Base-by-base conservation (phyloP, 2,329 filamentous ascomycete genomes). In the Triangularia verruculosa region DNA sequence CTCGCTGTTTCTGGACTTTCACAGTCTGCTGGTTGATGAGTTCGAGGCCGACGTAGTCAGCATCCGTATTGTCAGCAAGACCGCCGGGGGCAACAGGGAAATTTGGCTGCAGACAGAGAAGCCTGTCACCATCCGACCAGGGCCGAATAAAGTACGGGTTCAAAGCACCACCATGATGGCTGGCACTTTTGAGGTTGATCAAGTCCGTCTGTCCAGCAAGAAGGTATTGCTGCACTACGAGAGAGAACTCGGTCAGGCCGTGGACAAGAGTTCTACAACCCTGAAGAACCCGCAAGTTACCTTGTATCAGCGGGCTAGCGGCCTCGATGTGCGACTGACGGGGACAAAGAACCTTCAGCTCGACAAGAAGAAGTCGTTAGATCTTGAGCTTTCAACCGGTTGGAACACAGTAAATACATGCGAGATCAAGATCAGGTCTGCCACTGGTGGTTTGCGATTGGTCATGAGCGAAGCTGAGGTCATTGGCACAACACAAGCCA, bases 121-220 rank as follows among this genome's bases (percentile, higher is more conserved):
- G 1, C 68, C 75, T 1, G 66, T 82, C 3, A 79, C 77, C 0
- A 75, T 92, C 43, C 81, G 79, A 67, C 83, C 82, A 7, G 88
- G 89, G 0, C 74, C 78, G 22, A 86, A 77, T 61, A 76, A 67
- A 53, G 70, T 86, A 7, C 72, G 75, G 39, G 74, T 84, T 5
- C 74, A 75, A 61, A 81, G 79, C 66, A 80, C 79, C 65, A 78
- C 85, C 15, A 84, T 86, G 32, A 84, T 91, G 3, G 86, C 89
- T 22, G 93, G 93, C 1, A 84, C 84, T 25, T 97, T 92, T 71
- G 84, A 87, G 63, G 84, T 95, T 53, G 90, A 93, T 69, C 87
- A 88, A 67, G 80, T 97, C 39, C 82, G 86, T 13, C 75, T 97
- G 24, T 77, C 81, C 24, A 81, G 85, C 5, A 84, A 81, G 54